Base-by-base conservation (phyloP, 2,329 filamentous ascomycete species). In the Beauveria scarabaeidicola region DNA sequence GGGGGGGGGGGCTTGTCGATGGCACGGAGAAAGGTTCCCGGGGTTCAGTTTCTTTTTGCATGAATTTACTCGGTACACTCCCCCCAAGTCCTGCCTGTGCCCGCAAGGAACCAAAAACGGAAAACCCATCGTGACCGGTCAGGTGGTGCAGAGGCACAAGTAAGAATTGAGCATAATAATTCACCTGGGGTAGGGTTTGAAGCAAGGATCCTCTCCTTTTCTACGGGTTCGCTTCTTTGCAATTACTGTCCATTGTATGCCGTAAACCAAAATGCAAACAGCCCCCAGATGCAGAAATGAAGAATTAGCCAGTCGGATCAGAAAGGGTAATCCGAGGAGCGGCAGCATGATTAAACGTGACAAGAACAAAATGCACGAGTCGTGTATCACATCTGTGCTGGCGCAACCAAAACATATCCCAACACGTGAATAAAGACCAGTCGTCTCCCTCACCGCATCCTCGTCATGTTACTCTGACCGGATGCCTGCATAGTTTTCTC, bases 61-160 rank as follows among this genome's bases (percentile, higher is more conserved):
- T 48, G 29, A 46, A 36, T n/a, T 55, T 55, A 55, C 52, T 56
- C 6, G 53, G 53, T 40, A 40, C 48, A 56, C 53, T 47, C 53
- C 53, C 53, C 21, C 25, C 9, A 10, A 13, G 6, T 13, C 32
- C 23, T n/a, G n/a, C 32, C 10, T 21, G 38, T 54, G 13, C n/a
- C n/a, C 7, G 29, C 32, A 23, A 7, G 27, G 46, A 48, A 48
- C 40, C n/a, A 17, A 15, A 27, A n/a, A 11, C 36, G 23, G 19
- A 32, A 17, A 52, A 25, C 11, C 51, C 36, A 52, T 36, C 51
- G n/a, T 40, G 32, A n/a, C 32, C 25, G 52, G 52, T 54, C 52
- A 54, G 40, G 40, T 54, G 52, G 38, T 19, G 38, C 38, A 46
- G 25, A 54, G 52, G 38, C 40, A 54, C 40, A 54, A 32, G 52